Conservation (phyloP, 495 filamentous ascomycete species). For the Acidomyces sp. region DNA sequence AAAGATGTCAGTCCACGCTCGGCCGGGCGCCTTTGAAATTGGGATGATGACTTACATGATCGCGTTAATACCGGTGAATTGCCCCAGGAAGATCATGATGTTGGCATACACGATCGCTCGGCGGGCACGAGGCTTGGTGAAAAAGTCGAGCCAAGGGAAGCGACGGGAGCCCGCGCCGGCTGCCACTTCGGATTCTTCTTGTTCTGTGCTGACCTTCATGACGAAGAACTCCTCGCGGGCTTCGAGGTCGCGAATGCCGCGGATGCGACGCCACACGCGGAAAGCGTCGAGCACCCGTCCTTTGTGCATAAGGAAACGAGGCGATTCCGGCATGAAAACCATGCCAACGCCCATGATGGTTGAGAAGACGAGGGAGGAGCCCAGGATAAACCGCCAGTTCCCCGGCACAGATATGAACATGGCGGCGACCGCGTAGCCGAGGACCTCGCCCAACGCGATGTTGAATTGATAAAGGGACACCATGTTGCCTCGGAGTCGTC, state of each 20-base stretch:
- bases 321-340: slow-evolving; percentile 46
- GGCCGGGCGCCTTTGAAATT: too few species aligned
- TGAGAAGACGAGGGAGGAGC: slow-evolving; percentile 49
- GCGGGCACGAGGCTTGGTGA: slow-evolving; percentile 45
- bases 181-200: slow-evolving; percentile 31
- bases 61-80: slow-evolving; percentile 49
- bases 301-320: slow-evolving; percentile 47
- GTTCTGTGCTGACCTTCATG: slow-evolving; percentile 43
- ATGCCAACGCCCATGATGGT: slow-evolving; percentile 47
- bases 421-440: slow-evolving; percentile 48
- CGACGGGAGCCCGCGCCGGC: slow-evolving; percentile 22
- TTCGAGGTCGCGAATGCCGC: slow-evolving; percentile 37
- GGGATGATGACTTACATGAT: slow-evolving; percentile 24
- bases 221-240: slow-evolving; percentile 47
- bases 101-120: slow-evolving; percentile 49
- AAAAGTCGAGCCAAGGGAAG: slow-evolving; percentile 49
- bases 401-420: slow-evolving; percentile 46
- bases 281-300: slow-evolving; percentile 36
- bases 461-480: slow-evolving; percentile 52
- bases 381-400: slow-evolving; percentile 55
- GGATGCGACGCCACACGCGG: slow-evolving; percentile 49
- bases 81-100: slow-evolving; percentile 49
- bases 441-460: slow-evolving; percentile 49
- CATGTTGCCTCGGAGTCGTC: slow-evolving; percentile 44
- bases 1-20: too few species aligned